These are phyloP conservation scores for Acmispon strigosus DNA, from an alignment of 306 rosid genomes.

Conservation along the genomic window DNA sequence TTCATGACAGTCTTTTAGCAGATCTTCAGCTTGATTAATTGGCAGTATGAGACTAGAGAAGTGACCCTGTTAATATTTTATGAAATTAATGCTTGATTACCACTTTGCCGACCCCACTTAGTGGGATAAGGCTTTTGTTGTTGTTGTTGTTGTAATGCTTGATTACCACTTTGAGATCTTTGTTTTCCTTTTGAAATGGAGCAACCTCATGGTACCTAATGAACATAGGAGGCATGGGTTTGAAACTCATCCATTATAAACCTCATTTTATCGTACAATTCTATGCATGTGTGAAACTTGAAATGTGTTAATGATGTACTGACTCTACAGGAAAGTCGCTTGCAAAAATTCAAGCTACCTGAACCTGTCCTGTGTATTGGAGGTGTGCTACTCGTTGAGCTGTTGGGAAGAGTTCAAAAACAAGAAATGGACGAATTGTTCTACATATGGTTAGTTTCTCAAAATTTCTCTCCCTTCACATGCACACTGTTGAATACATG, in stretches of 20 bases:
- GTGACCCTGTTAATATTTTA: neutral
- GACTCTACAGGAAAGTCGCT: slow-evolving; percentile 35
- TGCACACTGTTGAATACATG: neutral
- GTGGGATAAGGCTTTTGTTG: too few relatives aligned
- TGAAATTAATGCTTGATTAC: neutral
- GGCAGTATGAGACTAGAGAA: neutral
- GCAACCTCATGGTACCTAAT: neutral
- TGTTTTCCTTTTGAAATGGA: neutral
- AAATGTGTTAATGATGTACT: neutral
- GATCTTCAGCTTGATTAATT: neutral
- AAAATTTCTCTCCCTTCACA: neutral
- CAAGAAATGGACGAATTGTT: slow-evolving; percentile 40
- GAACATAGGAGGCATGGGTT: neutral
- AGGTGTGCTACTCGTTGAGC: slow-evolving; percentile 54
- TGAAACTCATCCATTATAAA: neutral
- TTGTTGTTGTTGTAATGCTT: too few relatives aligned
- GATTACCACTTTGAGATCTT: neutral
- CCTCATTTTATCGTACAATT: neutral
- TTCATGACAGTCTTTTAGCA: neutral
- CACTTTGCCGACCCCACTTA: too few relatives aligned
- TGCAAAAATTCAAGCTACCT: slow-evolving; percentile 58
- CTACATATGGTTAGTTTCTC: slow-evolving; percentile 51
- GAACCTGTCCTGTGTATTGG: slow-evolving; percentile 59
- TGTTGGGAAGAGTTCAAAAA: slow-evolving; percentile 55
- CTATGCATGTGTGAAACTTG: slow-evolving; percentile 1